phyloP scores from a whole-genome alignment of 2,329 filamentous ascomycete species.

The Pseudogymnoascus sp. region DNA sequence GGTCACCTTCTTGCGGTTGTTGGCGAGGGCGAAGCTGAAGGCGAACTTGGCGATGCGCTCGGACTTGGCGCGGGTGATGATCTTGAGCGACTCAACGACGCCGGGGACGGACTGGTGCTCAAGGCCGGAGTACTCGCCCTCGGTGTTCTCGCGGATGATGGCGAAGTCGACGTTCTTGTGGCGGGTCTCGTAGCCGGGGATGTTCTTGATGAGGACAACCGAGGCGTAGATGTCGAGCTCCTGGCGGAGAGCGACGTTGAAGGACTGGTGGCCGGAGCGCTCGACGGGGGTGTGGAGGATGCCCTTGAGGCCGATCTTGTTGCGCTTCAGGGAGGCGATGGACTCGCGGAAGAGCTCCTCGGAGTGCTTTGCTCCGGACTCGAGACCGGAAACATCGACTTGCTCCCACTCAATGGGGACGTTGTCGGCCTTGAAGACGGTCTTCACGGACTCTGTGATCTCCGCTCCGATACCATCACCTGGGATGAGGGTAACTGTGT shows the following conservation, averaged over 20 bases:
- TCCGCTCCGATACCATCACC: conserved; percentile 98
- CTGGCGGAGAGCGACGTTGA: conserved; percentile 98
- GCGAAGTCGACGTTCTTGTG: conserved; percentile 96
- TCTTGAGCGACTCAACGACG: conserved; percentile 98
- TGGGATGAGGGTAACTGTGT: conserved; percentile 96
- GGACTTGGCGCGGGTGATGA: conserved; percentile 97
- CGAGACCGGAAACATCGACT: conserved; percentile 87
- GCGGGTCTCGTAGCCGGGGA: conserved; percentile 93
- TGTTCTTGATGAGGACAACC: conserved; percentile 98
- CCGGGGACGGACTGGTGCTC: conserved; percentile 96
- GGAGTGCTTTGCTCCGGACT: conserved; percentile 72
- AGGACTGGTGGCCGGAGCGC: conserved; percentile 94
- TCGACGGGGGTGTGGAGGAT: conserved; percentile 97
- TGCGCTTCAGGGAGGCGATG: conserved; percentile 89
- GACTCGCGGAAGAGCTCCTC: conserved; percentile 95
- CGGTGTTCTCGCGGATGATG: conserved; percentile 99
- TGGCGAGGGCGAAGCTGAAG: conserved; percentile 94
- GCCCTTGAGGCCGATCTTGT: conserved; percentile 98
- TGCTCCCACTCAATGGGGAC: conserved; percentile 99
- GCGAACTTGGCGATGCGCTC: conserved; percentile 99
- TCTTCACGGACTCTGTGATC: conserved; percentile 96
- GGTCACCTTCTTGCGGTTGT: conserved; percentile 98
- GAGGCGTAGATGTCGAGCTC: conserved; percentile 99
- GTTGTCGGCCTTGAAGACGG: conserved; percentile 99
- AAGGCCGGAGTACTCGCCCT: conserved; percentile 97